Evolutionary conservation across 495 filamentous ascomycete species (phyloP), one percentile per base, ranked within the genome.

Genomic region (Astrocystis sublimbata): DNA sequence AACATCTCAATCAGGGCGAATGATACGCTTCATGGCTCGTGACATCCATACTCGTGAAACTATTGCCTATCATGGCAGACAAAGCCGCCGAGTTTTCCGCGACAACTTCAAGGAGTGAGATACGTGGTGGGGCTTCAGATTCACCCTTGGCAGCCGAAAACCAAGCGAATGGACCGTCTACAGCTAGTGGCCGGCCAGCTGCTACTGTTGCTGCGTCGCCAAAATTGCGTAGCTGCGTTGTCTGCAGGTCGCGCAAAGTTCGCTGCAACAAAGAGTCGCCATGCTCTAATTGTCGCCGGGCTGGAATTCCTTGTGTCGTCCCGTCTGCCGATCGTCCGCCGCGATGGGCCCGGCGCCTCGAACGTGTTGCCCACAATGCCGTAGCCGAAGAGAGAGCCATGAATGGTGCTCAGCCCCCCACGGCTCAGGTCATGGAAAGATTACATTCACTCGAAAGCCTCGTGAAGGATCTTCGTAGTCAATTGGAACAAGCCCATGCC

Each of bases 261-360:
- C 81, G 83, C 47, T 88, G 85, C 65, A 81, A 88, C 66, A 87
- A 86, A 65, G 69, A 69, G 35, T 78, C 78, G 1, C 84, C 85
- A 28, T 88, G 85, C 64, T 81, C 81, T 0, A 84, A 83, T 59
- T 88, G 85, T 70, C 81, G 78, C 50, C 79, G 83, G 0, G 83
- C 79, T 3, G 78, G 79, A 49, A 83, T 87, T 58, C 73, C 78
- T 5, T 88, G 85, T 65, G 72, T 85, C 60, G 74, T 79, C 57
- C 84, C 84, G 0, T 71, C 76, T 3, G 65, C 61, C 13, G 75
- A 81, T 60, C 77, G 74, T 7, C 72, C 79, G 13, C 81, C 81
- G 58, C 75, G 78, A 71, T 84, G 83, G 82, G 76, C 79, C 31
- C 78, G 80, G n/a, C 81, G 79, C 43, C 71, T 81, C 24, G 65